Base-by-base conservation (phyloP, 495 filamentous ascomycete genomes). In the Penicilliopsis zonata region DNA sequence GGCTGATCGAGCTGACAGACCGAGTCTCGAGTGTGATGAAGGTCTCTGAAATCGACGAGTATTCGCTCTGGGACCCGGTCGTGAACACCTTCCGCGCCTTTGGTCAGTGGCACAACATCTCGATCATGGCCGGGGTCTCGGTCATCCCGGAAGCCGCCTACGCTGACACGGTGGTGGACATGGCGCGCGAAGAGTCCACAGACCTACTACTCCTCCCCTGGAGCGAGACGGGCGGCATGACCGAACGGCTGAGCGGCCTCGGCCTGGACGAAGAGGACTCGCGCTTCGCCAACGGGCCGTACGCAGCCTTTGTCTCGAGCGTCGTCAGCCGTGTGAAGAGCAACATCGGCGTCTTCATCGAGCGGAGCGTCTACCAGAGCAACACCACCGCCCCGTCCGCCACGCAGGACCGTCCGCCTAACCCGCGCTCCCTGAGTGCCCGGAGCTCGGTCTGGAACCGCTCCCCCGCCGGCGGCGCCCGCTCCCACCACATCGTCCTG, bases 21-120 rank as follows among this genome's bases (percentile, higher is more conserved):
- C 86, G 90, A 66, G 78, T 80, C 19, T 95, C 90, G 5, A 82
- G 86, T 13, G 86, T 94, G 33, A 98, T 98, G 90, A 80, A 86
- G 44, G 83, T 93, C 4, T 77, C 84, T 0, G 84, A 90, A 37
- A 63, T 75, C 24, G 84, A 87, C 7, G 83, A 86, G 13, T 76
- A 80, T 40, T 72, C 74, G 8, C 59, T 75, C 4, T 72, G 72
- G 55, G 90, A 98, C 43, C 86, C 90, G 4, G 83, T 95, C 0
- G 73, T 95, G 17, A 94, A 94, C 48, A 82, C 83, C 7, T 94
- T 95, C 65, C 71, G 80, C 13, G 83, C 86, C 0, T 86, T 98
- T 47, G 82, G 84, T 15, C 78, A 80, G 41, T 71, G 94, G 31
- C 75, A 92, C 43, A 80, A 90, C 40, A 68, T 96, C 2, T 76